phyloP scores from a whole-genome alignment of 208 protist species.

The Wallacemonas sp. region DNA sequence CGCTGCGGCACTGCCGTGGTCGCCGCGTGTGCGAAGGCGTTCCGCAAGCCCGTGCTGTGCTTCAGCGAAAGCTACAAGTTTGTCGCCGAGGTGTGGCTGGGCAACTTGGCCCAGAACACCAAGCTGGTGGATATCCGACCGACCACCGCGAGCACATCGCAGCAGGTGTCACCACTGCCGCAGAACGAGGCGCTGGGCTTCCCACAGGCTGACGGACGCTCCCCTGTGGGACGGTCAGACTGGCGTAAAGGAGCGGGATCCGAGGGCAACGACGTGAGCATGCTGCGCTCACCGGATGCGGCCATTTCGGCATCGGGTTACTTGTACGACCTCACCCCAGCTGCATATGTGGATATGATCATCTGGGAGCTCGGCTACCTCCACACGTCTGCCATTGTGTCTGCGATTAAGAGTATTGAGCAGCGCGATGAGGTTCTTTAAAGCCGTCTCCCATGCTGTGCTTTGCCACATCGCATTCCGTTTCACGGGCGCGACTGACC shows the following conservation, averaged over 20 bases:
- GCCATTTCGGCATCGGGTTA: constrained; percentile 51
- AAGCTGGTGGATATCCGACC: constrained; percentile 55
- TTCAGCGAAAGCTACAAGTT: constrained; percentile 99
- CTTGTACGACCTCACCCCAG: constrained; percentile 81
- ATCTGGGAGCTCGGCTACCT: constrained; percentile 86
- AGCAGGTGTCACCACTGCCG: background rate
- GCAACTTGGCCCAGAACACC: constrained; percentile 96
- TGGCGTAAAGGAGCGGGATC: background rate
- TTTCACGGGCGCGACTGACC: background rate
- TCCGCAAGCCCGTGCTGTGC: constrained; percentile 95
- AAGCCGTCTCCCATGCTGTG: constrained; percentile 25
- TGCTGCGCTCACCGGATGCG: background rate
- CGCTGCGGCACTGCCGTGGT: constrained; percentile 94
- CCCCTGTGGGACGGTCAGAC: background rate
- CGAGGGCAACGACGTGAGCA: background rate
- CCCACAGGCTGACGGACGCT: background rate
- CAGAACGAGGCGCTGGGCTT: background rate
- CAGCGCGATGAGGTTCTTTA: constrained; percentile 30
- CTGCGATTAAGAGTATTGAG: constrained; percentile 68
- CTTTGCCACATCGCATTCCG: background rate
- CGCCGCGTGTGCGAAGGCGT: constrained; percentile 90
- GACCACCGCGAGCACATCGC: constrained; percentile 3
- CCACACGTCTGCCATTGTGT: constrained; percentile 73
- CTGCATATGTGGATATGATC: constrained; percentile 77
- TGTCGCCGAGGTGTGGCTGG: constrained; percentile 93